phyloP scores from a whole-genome alignment of 2,329 filamentous ascomycete genomes.

The Phialemoniopsis sp. region DNA sequence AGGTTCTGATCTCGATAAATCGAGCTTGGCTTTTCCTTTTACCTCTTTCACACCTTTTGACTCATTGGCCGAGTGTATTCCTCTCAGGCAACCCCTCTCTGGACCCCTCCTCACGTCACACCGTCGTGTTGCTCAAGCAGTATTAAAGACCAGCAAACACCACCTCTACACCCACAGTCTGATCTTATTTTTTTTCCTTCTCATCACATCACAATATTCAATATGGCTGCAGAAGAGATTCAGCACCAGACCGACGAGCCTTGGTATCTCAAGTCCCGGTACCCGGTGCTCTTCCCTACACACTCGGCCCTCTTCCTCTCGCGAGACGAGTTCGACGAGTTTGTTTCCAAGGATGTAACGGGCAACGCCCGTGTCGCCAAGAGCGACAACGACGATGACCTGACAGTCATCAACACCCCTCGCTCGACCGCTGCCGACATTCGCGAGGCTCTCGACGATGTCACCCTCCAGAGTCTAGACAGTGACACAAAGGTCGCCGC shows the following conservation, averaged over 20 bases:
- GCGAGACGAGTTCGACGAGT: constrained; percentile 24
- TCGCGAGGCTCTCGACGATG: constrained; percentile 3
- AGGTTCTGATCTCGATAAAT: too few relatives aligned
- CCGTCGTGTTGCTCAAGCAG: too few relatives aligned
- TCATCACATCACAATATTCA: too few relatives aligned
- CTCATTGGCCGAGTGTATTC: too few relatives aligned
- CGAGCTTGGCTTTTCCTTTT: too few relatives aligned
- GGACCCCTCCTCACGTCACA: too few relatives aligned
- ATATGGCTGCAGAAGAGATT: not conserved
- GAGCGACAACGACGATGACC: not conserved
- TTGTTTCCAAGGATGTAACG: constrained; percentile 19
- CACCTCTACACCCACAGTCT: too few relatives aligned
- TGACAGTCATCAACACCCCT: constrained; percentile 4
- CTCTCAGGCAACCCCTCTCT: too few relatives aligned
- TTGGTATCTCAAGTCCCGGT: constrained; percentile 33
- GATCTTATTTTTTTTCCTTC: too few relatives aligned
- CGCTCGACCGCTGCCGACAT: constrained; percentile 9
- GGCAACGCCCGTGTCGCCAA: not conserved
- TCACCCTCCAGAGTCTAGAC: constrained; percentile 1
- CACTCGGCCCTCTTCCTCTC: constrained; percentile 26
- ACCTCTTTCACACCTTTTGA: too few relatives aligned
- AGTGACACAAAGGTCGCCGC: not conserved
- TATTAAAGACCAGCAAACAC: too few relatives aligned
- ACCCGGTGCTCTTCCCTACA: constrained; percentile 31
- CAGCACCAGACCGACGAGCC: constrained; percentile 7